Evolutionary conservation across 768 basidiomycete species (phyloP).

Genomic region (Suillus plorans): DNA sequence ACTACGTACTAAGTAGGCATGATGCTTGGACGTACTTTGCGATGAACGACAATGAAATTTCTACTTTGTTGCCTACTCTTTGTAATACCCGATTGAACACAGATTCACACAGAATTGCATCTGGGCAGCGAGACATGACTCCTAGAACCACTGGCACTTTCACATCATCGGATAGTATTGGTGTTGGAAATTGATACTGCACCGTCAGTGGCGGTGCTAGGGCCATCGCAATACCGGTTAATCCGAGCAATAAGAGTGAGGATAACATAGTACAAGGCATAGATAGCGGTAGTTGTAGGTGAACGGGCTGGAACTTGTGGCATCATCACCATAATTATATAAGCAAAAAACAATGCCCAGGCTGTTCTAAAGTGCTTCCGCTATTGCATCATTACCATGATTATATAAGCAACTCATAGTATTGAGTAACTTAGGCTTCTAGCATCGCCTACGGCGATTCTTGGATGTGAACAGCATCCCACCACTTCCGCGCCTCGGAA

Average conservation of each 20-base stretch:
- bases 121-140: constrained; percentile 77
- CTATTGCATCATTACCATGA: constrained; percentile 22
- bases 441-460: constrained; percentile 28
- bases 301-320: not conserved
- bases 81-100: constrained; percentile 72
- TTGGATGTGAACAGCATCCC: constrained; percentile 43
- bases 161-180: constrained; percentile 19
- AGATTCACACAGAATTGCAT: constrained; percentile 79
- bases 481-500: constrained; percentile 54
- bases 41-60: constrained; percentile 71
- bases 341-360: not conserved
- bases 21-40: constrained; percentile 54
- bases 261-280: constrained; percentile 17
- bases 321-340: constrained; percentile 17
- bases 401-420: constrained; percentile 3
- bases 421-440: not conserved
- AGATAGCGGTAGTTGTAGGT: constrained; percentile 14
- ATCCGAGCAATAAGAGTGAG: constrained; percentile 16
- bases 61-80: constrained; percentile 60
- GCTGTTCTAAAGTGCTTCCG: constrained; percentile 5
- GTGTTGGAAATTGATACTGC: constrained; percentile 19
- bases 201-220: constrained; percentile 16
- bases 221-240: constrained; percentile 17
- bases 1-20: constrained; percentile 8
- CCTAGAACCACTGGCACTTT: constrained; percentile 55